Conservation (phyloP, 768 basidiomycete species). For the Suillus subaureus region DNA sequence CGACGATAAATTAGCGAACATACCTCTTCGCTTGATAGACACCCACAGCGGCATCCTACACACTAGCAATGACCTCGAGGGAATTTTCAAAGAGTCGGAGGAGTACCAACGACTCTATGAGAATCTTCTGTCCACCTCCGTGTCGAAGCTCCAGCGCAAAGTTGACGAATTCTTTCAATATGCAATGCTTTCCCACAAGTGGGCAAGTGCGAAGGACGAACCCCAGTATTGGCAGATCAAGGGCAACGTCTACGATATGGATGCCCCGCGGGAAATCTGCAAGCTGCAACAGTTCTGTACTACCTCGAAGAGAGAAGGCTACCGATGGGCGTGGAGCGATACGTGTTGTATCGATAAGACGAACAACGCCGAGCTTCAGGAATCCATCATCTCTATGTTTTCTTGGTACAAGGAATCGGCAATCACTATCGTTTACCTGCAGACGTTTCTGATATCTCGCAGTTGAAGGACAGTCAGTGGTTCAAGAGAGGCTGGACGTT, state of each 20-base stretch:
- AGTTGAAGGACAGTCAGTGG: conserved; percentile 29
- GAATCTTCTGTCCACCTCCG: background rate
- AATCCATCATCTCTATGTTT: conserved; percentile 34
- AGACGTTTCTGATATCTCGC: conserved; percentile 27
- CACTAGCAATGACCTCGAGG: conserved; percentile 2
- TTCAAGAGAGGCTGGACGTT: conserved; percentile 25
- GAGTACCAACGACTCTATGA: conserved; percentile 1
- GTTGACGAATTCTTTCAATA: conserved; percentile 16
- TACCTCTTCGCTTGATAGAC: conserved; percentile 9
- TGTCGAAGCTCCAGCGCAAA: background rate
- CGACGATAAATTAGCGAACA: conserved; percentile 6
- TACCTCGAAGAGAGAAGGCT: conserved; percentile 29
- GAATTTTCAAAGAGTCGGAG: conserved; percentile 4
- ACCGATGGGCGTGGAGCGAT: conserved; percentile 33
- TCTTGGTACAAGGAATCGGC: conserved; percentile 29
- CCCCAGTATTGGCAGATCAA: conserved; percentile 11
- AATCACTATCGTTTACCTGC: conserved; percentile 30
- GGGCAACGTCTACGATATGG: conserved; percentile 18
- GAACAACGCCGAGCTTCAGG: conserved; percentile 25
- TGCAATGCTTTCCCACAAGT: conserved; percentile 13
- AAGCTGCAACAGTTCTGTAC: conserved; percentile 36
- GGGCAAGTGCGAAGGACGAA: conserved; percentile 15
- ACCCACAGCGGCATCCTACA: conserved; percentile 1
- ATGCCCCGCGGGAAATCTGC: background rate
- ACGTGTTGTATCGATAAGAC: conserved; percentile 32